Evolutionary conservation across 495 filamentous ascomycete species (phyloP).

Genomic region (Penicillium taxi): DNA sequence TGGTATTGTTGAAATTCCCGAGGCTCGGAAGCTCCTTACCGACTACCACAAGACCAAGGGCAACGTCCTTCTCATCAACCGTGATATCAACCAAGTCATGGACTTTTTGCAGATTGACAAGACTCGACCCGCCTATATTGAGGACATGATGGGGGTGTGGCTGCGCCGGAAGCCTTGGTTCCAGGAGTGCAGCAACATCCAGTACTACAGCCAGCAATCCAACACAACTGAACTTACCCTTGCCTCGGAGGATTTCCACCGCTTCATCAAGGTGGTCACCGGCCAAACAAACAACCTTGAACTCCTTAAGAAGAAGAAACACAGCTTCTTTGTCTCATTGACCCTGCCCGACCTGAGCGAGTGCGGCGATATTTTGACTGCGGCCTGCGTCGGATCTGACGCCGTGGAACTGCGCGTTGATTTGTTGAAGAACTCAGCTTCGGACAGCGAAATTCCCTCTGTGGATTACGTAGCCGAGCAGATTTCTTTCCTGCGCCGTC

Average conservation of each 20-base stretch:
- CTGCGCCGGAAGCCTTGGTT: constrained; percentile 87
- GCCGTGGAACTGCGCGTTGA: constrained; percentile 94
- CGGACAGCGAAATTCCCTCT: constrained; percentile 49
- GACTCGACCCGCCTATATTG: constrained; percentile 84
- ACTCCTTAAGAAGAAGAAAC: constrained; percentile 58
- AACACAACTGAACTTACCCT: constrained; percentile 43
- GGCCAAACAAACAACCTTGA: constrained; percentile 60
- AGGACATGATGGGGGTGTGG: constrained; percentile 91
- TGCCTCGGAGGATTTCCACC: constrained; percentile 68
- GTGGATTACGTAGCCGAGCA: constrained; percentile 74
- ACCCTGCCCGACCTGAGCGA: constrained; percentile 67
- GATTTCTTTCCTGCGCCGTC: constrained; percentile 67
- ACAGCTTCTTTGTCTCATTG: constrained; percentile 88
- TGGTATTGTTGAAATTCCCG: constrained; percentile 82
- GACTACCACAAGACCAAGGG: constrained; percentile 73
- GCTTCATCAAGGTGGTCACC: constrained; percentile 67
- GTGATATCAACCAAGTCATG: constrained; percentile 82
- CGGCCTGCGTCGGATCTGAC: constrained; percentile 76
- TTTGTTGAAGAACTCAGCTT: constrained; percentile 67
- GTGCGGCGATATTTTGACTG: constrained; percentile 55
- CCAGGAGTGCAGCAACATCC: constrained; percentile 87
- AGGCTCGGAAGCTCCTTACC: constrained; percentile 66
- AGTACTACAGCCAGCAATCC: constrained; percentile 75
- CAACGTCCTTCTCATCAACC: constrained; percentile 80
- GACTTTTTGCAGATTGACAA: constrained; percentile 85